These are phyloP conservation scores for Claviceps sp. DNA, from an alignment of 2,329 filamentous ascomycete genomes.

Conservation along the genomic window DNA sequence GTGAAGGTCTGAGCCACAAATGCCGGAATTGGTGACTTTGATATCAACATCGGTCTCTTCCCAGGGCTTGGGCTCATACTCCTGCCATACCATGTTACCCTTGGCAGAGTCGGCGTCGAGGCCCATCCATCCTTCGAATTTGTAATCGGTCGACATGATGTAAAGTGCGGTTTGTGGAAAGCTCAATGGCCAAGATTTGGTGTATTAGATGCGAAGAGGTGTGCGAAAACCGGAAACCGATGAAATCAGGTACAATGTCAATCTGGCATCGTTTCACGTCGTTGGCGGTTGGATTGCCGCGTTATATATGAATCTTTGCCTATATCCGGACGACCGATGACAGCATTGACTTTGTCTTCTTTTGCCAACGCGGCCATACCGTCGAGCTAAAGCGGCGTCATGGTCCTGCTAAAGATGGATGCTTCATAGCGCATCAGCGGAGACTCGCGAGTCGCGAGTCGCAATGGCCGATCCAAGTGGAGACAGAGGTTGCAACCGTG, in stretches of 20 bases:
- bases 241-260: too few species aligned
- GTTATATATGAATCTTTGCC: not conserved
- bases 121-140: slow-evolving; percentile 40
- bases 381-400: not conserved
- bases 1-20: slow-evolving; percentile 51
- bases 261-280: accelerated
- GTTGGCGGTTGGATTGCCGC: not conserved
- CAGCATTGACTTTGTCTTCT: not conserved
- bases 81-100: slow-evolving; percentile 40
- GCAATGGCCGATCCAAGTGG: not conserved
- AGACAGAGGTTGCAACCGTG: not conserved
- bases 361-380: not conserved
- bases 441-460: not conserved
- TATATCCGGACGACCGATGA: not conserved
- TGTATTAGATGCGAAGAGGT: too few species aligned
- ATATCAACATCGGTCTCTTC: slow-evolving; percentile 54
- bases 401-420: not conserved
- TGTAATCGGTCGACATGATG: slow-evolving; percentile 22
- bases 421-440: not conserved
- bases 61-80: slow-evolving; percentile 51
- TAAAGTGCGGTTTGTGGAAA: not conserved
- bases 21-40: slow-evolving; percentile 49
- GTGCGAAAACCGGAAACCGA: not conserved
- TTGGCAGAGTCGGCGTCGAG: slow-evolving; percentile 25
- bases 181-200: too few species aligned